Base-by-base conservation (phyloP, 2,329 filamentous ascomycete genomes). In the Lomentospora prolificans region DNA sequence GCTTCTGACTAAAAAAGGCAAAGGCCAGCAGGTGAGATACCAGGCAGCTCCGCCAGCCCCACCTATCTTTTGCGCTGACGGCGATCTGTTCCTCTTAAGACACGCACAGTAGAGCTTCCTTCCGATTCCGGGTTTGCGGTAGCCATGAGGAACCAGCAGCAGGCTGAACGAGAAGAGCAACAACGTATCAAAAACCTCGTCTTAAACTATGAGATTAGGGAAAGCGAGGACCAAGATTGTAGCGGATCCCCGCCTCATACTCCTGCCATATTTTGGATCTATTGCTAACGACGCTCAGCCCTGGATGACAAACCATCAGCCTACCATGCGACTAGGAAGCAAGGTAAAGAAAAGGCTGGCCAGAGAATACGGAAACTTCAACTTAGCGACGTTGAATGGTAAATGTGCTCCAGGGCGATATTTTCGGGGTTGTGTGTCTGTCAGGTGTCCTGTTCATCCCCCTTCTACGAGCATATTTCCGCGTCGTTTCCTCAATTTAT, bases 181-280 rank as follows among this genome's bases (percentile, higher is more conserved):
- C 90, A 96, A 69, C 88, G 94, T 60, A 99, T 99, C 81, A 99
- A 99, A 75, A 96, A 90, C 65, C 78, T 99, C 50, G 94, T 99
- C 55, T 77, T 99, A 63, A 97, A 96, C 70, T 95, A 96, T 67
- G 94, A 99, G 72, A 82, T 96, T 66, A 85, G 89, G 53, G 90
- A 95, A 65, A 85, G 76, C 62, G 89, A 95, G 66, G 85, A 90
- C 61, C 73, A 78, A 65, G 88, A 94, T 75, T 86, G 90, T 95
- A 80, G 82, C 75, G 67, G 70, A 63, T 62, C 66, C 67, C 64
- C 68, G 63, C 62, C 64, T 66, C 70, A 76, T 67, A 72, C 72
- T 59, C 22, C n/a, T 36, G 9, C 14, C 41, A 2, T 46, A 61
- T 55, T 64, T 62, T 71, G 76, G 81, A 67, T 81, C 69, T 69